These are phyloP conservation scores for Colletotrichum brevisporum DNA, from an alignment of 2,329 filamentous ascomycete genomes.

Conservation along the genomic window DNA sequence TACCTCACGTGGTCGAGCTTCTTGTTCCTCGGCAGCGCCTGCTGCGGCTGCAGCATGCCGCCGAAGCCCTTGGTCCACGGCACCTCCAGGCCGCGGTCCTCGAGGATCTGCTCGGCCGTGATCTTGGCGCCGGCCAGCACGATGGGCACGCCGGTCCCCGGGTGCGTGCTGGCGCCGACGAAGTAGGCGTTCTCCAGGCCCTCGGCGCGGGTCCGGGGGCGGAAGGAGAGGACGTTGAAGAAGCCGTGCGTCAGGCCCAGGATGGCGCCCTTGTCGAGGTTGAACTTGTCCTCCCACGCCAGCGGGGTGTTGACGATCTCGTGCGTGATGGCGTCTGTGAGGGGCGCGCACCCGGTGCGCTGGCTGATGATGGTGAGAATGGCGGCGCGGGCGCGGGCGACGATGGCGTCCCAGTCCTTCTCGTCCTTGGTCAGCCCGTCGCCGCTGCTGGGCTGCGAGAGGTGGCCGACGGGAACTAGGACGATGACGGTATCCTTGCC, in stretches of 20 bases:
- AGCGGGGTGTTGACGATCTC: conserved; percentile 77
- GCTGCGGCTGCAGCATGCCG: conserved; percentile 33
- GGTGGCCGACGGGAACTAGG: conserved; percentile 80
- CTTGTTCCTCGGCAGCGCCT: conserved; percentile 8
- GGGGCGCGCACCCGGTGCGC: conserved; percentile 70
- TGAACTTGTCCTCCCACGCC: conserved; percentile 77
- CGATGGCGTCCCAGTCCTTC: conserved; percentile 74
- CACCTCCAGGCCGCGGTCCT: conserved; percentile 47
- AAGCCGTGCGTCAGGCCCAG: conserved; percentile 80
- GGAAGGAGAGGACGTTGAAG: conserved; percentile 79
- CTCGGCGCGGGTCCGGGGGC: conserved; percentile 69
- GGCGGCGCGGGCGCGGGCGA: conserved; percentile 69
- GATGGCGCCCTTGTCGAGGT: conserved; percentile 82
- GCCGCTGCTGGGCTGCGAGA: conserved; percentile 61
- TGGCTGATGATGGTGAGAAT: conserved; percentile 73
- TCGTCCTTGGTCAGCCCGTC: conserved; percentile 51
- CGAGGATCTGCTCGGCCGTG: conserved; percentile 60
- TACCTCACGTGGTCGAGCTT: conserved; percentile 35
- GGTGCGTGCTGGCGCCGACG: conserved; percentile 82
- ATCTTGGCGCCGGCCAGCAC: conserved; percentile 78
- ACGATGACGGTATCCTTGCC: conserved; percentile 77
- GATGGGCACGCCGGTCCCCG: conserved; percentile 82
- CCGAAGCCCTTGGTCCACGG: conserved; percentile 46
- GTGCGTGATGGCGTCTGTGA: conserved; percentile 64
- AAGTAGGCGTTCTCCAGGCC: conserved; percentile 73